These are phyloP conservation scores for Plasmopara halstedii DNA, from an alignment of 352 stramenopile genomes.

Conservation along the genomic window DNA sequence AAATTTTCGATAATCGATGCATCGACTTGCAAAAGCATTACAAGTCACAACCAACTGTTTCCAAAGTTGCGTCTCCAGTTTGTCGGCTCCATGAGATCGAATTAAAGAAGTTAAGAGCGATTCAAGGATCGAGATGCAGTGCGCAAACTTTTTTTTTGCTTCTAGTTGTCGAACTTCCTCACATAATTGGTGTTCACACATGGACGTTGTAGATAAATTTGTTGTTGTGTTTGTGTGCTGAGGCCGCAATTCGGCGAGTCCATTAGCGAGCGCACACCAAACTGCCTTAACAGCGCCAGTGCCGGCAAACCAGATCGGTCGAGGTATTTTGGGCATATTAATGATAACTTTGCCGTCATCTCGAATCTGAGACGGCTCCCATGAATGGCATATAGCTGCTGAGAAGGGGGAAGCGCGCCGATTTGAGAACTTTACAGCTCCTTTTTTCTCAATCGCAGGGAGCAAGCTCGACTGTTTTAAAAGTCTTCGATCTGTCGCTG, in stretches of 20 bases:
- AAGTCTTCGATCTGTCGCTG: no score
- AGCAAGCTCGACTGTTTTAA: no score
- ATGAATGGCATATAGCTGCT: slow-evolving; percentile 46
- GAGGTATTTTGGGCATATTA: slow-evolving; percentile 72
- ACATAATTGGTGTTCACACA: slow-evolving; percentile 63
- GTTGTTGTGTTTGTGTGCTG: slow-evolving; percentile 1
- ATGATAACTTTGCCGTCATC: slow-evolving; percentile 60
- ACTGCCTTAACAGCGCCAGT: slow-evolving; percentile 75
- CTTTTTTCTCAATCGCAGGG: not conserved
- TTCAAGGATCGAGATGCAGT: slow-evolving; percentile 78
- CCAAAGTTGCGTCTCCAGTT: slow-evolving; percentile 75
- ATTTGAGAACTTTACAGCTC: slow-evolving; percentile 6
- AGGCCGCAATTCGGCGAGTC: slow-evolving; percentile 22
- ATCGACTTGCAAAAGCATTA: slow-evolving; percentile 83
- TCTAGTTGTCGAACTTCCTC: slow-evolving; percentile 78
- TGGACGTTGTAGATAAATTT: not conserved
- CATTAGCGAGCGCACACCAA: slow-evolving; percentile 67
- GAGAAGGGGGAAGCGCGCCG: slow-evolving; percentile 1
- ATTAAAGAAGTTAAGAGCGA: slow-evolving; percentile 64
- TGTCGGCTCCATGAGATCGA: slow-evolving; percentile 37
- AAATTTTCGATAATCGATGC: slow-evolving; percentile 79
- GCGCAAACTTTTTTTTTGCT: slow-evolving; percentile 61
- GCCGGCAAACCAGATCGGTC: slow-evolving; percentile 80
- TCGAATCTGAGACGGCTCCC: slow-evolving; percentile 51
- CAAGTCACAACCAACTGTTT: slow-evolving; percentile 87